Evolutionary conservation across 2,329 filamentous ascomycete species (phyloP).

Genomic region (Ceratocystiopsis sp.): DNA sequence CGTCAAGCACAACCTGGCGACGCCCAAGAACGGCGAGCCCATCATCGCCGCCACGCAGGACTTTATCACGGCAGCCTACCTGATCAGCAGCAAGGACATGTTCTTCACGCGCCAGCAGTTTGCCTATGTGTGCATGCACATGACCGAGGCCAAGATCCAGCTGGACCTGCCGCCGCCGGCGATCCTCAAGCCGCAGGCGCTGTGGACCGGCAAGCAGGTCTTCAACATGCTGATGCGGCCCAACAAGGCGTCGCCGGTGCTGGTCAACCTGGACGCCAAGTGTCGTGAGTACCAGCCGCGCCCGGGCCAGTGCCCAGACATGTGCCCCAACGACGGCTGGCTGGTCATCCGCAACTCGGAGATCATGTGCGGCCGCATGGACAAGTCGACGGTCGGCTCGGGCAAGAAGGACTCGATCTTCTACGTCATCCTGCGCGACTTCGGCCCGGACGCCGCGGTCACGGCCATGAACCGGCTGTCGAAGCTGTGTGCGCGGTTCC

Average conservation of each 20-base stretch:
- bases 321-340: slow-evolving; percentile 79
- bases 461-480: slow-evolving; percentile 87
- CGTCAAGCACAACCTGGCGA: slow-evolving; percentile 88
- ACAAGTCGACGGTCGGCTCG: slow-evolving; percentile 91
- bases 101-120: slow-evolving; percentile 87
- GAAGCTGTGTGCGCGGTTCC: slow-evolving; percentile 72
- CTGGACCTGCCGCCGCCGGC: slow-evolving; percentile 78
- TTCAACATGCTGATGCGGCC: slow-evolving; percentile 76
- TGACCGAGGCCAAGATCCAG: slow-evolving; percentile 56
- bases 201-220: slow-evolving; percentile 93
- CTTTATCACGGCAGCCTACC: slow-evolving; percentile 90
- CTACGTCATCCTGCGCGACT: slow-evolving; percentile 91
- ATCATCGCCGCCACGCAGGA: slow-evolving; percentile 99
- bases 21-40: slow-evolving; percentile 92
- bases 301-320: slow-evolving; percentile 41
- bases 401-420: slow-evolving; percentile 98
- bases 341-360: slow-evolving; percentile 91
- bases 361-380: slow-evolving; percentile 94
- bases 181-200: slow-evolving; percentile 64
- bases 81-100: slow-evolving; percentile 79
- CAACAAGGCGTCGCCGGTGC: slow-evolving; percentile 64
- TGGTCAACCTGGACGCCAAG: slow-evolving; percentile 84
- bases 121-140: slow-evolving; percentile 78
- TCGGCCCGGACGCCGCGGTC: slow-evolving; percentile 74
- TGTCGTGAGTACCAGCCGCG: slow-evolving; percentile 64